Conservation (phyloP, 179 eudicot genomes). For the Drosera spatulata region DNA sequence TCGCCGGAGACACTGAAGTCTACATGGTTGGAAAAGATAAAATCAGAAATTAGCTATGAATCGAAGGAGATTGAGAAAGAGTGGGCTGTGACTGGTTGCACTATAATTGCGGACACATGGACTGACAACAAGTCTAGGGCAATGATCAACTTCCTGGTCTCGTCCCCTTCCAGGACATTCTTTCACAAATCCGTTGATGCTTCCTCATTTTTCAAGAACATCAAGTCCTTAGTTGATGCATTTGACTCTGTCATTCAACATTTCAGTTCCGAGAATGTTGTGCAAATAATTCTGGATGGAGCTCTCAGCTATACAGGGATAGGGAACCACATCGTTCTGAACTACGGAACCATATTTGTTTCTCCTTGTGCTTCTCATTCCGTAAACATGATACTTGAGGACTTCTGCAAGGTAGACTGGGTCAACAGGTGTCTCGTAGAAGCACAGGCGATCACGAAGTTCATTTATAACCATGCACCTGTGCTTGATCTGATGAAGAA, state of each 20-base stretch:
- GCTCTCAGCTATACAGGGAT: conserved; percentile 58
- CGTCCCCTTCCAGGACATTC: conserved; percentile 89
- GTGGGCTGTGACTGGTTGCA: conserved; percentile 90
- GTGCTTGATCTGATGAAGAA: conserved; percentile 76
- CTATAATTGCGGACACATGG: conserved; percentile 86
- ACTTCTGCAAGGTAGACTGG: conserved; percentile 90
- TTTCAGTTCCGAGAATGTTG: conserved; percentile 79
- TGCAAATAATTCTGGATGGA: conserved; percentile 77
- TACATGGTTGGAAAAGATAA: conserved; percentile 64
- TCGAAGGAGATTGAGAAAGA: conserved; percentile 81
- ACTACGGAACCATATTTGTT: conserved; percentile 60
- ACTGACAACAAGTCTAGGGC: conserved; percentile 89
- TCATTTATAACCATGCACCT: conserved; percentile 52
- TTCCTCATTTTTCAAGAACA: conserved; percentile 63
- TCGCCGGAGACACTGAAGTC: conserved; percentile 66
- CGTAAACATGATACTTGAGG: conserved; percentile 71
- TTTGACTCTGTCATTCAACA: conserved; percentile 87
- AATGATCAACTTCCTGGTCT: conserved; percentile 70
- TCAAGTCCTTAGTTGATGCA: conserved; percentile 59
- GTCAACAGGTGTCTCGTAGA: conserved; percentile 60
- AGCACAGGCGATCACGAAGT: conserved; percentile 78
- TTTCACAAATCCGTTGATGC: conserved; percentile 94
- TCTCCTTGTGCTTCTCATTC: conserved; percentile 96
- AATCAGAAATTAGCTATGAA: conserved; percentile 51
- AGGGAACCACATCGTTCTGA: conserved; percentile 68